These are phyloP conservation scores for Xylaria sp. DNA, from an alignment of 2,329 filamentous ascomycete species.

Conservation along the genomic window DNA sequence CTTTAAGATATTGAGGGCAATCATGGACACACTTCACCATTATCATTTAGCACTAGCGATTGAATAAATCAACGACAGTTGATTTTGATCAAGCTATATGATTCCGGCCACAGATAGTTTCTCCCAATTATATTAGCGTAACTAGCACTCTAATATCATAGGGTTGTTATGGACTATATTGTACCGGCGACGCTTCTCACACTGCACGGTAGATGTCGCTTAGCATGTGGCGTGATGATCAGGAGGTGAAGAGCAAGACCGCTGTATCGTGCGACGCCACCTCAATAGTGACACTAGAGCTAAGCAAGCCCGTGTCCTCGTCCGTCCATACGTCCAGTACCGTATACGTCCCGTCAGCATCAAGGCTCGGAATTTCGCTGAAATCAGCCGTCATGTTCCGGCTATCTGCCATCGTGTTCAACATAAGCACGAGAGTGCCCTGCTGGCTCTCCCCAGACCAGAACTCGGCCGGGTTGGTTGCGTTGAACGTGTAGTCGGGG, in stretches of 20 bases:
- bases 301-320: slow-evolving; percentile 50
- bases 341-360: slow-evolving; percentile 48
- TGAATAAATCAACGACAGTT: neutral
- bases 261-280: slow-evolving; percentile 36
- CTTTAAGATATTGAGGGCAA: neutral
- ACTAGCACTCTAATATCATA: too few relatives aligned
- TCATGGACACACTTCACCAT: neutral
- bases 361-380: slow-evolving; percentile 57
- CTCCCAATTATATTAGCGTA: neutral
- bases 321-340: slow-evolving; percentile 61
- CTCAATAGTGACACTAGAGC: slow-evolving; percentile 19
- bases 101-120: neutral
- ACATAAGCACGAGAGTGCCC: slow-evolving; percentile 59
- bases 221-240: neutral
- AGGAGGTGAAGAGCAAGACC: slow-evolving; percentile 28
- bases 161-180: too few relatives aligned
- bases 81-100: neutral
- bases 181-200: neutral
- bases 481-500: slow-evolving; percentile 61
- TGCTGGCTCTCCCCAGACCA: slow-evolving; percentile 58
- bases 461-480: slow-evolving; percentile 60
- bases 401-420: slow-evolving; percentile 56
- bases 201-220: too few relatives aligned
- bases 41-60: neutral
- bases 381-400: slow-evolving; percentile 54